These are phyloP conservation scores for Verticillium longisporum DNA, from an alignment of 2,329 filamentous ascomycete genomes.

Conservation along the genomic window DNA sequence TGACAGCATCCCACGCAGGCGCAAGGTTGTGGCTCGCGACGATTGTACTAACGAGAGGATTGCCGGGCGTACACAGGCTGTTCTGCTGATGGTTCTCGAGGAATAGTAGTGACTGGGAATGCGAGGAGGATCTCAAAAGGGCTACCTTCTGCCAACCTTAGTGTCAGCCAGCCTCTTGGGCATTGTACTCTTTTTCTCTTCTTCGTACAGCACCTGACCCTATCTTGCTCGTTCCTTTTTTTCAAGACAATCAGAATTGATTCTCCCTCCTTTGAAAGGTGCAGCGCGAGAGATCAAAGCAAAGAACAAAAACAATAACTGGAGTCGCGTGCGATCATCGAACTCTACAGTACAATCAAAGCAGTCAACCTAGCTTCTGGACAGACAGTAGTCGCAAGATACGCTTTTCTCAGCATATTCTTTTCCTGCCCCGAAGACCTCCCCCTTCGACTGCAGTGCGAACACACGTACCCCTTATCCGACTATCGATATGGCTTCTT, in stretches of 20 bases:
- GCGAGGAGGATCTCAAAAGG: constrained; percentile 14
- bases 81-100: constrained; percentile 12
- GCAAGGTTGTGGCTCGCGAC: background rate
- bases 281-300: constrained; percentile 18
- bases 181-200: constrained; percentile 20
- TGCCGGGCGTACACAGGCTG: constrained; percentile 7
- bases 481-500: constrained; percentile 70
- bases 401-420: background rate
- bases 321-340: constrained; percentile 4
- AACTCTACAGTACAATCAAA: background rate
- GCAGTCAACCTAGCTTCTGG: background rate
- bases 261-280: constrained; percentile 29
- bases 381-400: background rate
- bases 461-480: background rate
- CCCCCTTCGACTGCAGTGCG: constrained; percentile 5
- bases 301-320: constrained; percentile 14
- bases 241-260: constrained; percentile 47
- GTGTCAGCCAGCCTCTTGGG: constrained; percentile 14
- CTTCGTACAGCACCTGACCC: constrained; percentile 5
- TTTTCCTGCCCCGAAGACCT: constrained; percentile 9
- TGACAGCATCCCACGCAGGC: background rate
- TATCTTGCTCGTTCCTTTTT: constrained; percentile 13
- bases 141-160: constrained; percentile 11
- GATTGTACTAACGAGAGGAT: background rate
- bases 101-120: constrained; percentile 13